These are phyloP conservation scores for Mucor plumbeus DNA, from an alignment of 371 early-diverging fungal genomes.

Conservation along the genomic window DNA sequence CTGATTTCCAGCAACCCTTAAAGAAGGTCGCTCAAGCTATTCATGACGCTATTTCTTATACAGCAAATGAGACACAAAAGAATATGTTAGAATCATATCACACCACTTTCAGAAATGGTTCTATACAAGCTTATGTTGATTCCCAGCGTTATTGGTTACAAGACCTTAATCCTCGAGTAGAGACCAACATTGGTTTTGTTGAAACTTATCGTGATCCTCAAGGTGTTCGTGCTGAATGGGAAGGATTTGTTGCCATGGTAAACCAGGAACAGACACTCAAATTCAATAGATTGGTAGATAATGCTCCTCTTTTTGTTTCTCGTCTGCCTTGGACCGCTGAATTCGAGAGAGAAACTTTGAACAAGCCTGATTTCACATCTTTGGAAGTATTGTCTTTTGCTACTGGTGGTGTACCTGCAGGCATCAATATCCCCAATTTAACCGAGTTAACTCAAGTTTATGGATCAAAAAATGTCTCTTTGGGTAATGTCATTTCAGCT, in stretches of 20 bases:
- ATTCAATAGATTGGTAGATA: conserved; percentile 58
- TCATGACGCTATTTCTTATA: conserved; percentile 45
- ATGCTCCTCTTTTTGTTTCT: conserved; percentile 55
- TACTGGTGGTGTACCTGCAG: conserved; percentile 61
- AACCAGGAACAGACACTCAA: conserved; percentile 67
- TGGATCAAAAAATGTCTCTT: conserved; percentile 71
- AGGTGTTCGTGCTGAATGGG: conserved; percentile 72
- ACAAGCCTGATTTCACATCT: conserved; percentile 68
- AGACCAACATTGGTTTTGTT: conserved; percentile 60
- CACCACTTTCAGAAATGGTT: conserved; percentile 58
- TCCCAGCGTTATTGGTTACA: conserved; percentile 65
- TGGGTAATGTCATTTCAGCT: conserved; percentile 66
- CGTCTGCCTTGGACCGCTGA: conserved; percentile 62
- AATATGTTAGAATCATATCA: conserved; percentile 60
- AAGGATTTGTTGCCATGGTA: conserved; percentile 70
- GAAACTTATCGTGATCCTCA: conserved; percentile 70
- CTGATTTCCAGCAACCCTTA: conserved; percentile 56
- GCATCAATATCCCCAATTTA: conserved; percentile 73
- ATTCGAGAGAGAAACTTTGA: conserved; percentile 65
- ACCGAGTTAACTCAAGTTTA: conserved; percentile 56
- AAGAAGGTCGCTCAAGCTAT: conserved; percentile 50
- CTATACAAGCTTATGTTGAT: conserved; percentile 63
- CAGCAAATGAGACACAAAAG: conserved; percentile 59
- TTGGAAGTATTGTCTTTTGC: conserved; percentile 67
- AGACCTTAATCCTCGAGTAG: conserved; percentile 64